Base-by-base conservation (phyloP, 2,329 filamentous ascomycete species). In the Tolypocladium nubicola region DNA sequence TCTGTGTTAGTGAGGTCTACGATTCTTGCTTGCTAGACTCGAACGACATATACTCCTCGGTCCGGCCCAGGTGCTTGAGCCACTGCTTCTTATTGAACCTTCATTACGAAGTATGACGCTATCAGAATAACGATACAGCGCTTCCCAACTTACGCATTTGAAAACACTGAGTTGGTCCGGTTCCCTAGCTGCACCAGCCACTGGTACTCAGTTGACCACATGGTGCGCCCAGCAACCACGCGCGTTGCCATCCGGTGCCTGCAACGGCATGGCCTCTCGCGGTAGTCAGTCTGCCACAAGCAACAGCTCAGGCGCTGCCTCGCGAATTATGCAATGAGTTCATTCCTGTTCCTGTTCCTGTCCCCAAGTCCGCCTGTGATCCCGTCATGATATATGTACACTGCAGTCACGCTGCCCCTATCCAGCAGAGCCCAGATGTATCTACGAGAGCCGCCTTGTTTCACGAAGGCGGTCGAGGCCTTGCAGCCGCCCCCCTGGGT, bases 371-470 rank as follows among this genome's bases (percentile, higher is more conserved):
- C 63, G 62, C 63, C 67, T 21, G 65, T 68, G 65, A 64, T 66
- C 67, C 67, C 60, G 68, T 70, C 70, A 71, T 68, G 67, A 67
- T 68, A 70, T 73, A 73, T 75, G 68, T 73, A 74, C 72, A 74
- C 64, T 71, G 69, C 66, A 65, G 65, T 65, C 69, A 69, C 64
- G 56, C 60, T 62, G 61, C 57, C 60, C 57, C 59, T 59, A 63
- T 62, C 61, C 57, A 61, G 61, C 49, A 61, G 57, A 63, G 61
- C 58, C 63, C 57, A 61, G 47, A 11, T 63, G 38, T 11, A 50
- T 40, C 23, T 50, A 38, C 43, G 43, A 52, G 56, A 55, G 40
- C 54, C 6, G 9, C 23, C 52, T 16, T 49, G 23, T 37, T 38
- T 35, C 47, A 35, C 26, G 14, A 35, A 30, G 11, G 47, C 19